Conservation (phyloP, 805 yeast species). For the Dipodascopsis uninucleata region DNA sequence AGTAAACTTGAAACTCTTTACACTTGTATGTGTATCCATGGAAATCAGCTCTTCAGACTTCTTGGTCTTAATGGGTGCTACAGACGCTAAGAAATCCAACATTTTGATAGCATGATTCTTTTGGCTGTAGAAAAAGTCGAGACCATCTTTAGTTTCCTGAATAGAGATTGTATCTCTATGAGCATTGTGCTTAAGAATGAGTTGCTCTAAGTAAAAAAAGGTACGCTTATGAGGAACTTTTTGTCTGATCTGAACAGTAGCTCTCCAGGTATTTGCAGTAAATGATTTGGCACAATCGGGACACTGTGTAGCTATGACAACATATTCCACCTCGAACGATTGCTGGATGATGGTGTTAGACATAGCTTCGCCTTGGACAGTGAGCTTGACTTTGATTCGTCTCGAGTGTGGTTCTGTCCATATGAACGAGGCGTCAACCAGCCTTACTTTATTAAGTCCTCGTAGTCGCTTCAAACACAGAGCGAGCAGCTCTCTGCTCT, state of each 20-base stretch:
- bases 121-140: conserved; percentile 87
- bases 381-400: conserved; percentile 82
- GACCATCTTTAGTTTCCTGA: conserved; percentile 88
- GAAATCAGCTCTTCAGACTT: conserved; percentile 89
- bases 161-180: conserved; percentile 92
- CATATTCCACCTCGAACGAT: conserved; percentile 88
- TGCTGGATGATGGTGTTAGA: conserved; percentile 89
- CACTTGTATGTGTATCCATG: conserved; percentile 87
- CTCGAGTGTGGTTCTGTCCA: conserved; percentile 99
- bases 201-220: conserved; percentile 89
- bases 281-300: conserved; percentile 97
- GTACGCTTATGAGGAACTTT: conserved; percentile 97
- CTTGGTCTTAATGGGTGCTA: conserved; percentile 77
- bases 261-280: conserved; percentile 97
- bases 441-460: conserved; percentile 80
- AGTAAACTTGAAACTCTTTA: conserved; percentile 82
- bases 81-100: conserved; percentile 83
- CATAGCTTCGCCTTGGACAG: conserved; percentile 97
- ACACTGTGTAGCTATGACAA: conserved; percentile 94
- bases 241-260: conserved; percentile 95
- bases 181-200: conserved; percentile 87
- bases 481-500: conserved; percentile 88
- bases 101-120: conserved; percentile 89
- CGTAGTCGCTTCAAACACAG: conserved; percentile 81
- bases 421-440: conserved; percentile 88